These are phyloP conservation scores for Phialophora chinensis DNA, from an alignment of 2,329 filamentous ascomycete species.

Conservation along the genomic window DNA sequence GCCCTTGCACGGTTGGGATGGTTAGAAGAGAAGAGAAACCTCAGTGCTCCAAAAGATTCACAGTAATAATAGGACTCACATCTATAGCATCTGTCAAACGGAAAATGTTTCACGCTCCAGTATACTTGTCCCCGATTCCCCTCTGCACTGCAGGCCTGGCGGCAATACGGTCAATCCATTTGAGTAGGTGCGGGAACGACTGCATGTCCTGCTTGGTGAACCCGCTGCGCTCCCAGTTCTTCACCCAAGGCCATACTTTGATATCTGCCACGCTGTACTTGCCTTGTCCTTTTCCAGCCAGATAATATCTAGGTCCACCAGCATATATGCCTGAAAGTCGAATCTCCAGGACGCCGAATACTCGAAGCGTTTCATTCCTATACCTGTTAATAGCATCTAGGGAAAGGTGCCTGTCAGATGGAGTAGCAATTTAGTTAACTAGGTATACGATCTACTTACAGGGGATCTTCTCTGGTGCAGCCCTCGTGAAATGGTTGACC, in stretches of 20 bases:
- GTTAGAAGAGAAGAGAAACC: no score
- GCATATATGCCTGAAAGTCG: slow-evolving; percentile 59
- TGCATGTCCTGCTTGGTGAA: slow-evolving; percentile 57
- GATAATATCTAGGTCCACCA: slow-evolving; percentile 57
- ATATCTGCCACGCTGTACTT: slow-evolving; percentile 62
- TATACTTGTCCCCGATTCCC: slow-evolving; percentile 51
- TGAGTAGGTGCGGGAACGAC: slow-evolving; percentile 57
- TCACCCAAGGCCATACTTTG: slow-evolving; percentile 59
- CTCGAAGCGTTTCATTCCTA: slow-evolving; percentile 58
- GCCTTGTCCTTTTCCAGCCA: slow-evolving; percentile 60
- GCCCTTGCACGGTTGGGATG: no score
- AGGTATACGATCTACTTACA: slow-evolving; percentile 41
- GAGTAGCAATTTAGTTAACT: no score
- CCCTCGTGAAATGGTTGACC: slow-evolving; percentile 54
- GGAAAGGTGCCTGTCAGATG: no score
- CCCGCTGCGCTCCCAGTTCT: slow-evolving; percentile 51
- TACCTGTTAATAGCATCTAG: slow-evolving; percentile 57
- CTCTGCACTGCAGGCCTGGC: slow-evolving; percentile 56
- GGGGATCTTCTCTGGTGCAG: slow-evolving; percentile 54
- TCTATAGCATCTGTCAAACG: no score
- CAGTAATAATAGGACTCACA: no score
- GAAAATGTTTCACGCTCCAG: no score
- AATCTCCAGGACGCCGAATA: slow-evolving; percentile 62
- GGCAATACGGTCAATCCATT: slow-evolving; percentile 61
- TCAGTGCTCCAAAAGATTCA: no score